Conservation (phyloP, 2,329 filamentous ascomycete genomes). For the Lachnellula cervina region DNA sequence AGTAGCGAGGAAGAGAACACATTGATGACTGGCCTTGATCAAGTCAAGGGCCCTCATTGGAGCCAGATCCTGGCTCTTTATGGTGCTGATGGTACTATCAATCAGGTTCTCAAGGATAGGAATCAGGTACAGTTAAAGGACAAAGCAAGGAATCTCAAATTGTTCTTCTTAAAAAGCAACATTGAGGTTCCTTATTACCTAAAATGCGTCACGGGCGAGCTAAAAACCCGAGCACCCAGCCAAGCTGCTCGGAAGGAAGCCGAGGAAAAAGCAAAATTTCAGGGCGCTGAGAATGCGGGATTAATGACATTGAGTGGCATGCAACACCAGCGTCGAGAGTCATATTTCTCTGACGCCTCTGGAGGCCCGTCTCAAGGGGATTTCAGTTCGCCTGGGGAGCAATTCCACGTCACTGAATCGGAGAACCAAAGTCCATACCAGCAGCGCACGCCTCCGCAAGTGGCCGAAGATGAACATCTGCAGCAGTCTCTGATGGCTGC, state of each 20-base stretch:
- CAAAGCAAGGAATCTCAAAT: conserved; percentile 82
- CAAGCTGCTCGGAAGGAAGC: conserved; percentile 66
- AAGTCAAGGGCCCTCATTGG: conserved; percentile 89
- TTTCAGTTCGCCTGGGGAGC: conserved; percentile 7
- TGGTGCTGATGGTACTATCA: conserved; percentile 72
- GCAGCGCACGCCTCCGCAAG: not conserved
- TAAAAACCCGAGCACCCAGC: conserved; percentile 77
- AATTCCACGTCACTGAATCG: not conserved
- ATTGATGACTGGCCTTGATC: conserved; percentile 80
- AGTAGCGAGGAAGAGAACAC: conserved; percentile 86
- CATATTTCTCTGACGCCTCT: not conserved
- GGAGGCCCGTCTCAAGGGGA: not conserved
- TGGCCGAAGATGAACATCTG: conserved; percentile 8
- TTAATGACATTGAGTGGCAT: conserved; percentile 52
- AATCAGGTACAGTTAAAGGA: conserved; percentile 92
- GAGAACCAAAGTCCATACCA: not conserved
- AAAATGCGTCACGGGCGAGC: conserved; percentile 80
- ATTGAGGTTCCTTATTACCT: conserved; percentile 87
- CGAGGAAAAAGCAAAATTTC: conserved; percentile 56
- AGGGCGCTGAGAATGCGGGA: conserved; percentile 56
- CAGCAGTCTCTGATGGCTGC: conserved; percentile 9
- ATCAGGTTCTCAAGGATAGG: conserved; percentile 77
- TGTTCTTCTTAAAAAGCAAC: conserved; percentile 88
- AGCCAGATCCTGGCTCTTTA: conserved; percentile 85
- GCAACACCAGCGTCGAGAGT: conserved; percentile 5